phyloP scores from a whole-genome alignment of 2,329 filamentous ascomycete species.

The Fusarium sp. region DNA sequence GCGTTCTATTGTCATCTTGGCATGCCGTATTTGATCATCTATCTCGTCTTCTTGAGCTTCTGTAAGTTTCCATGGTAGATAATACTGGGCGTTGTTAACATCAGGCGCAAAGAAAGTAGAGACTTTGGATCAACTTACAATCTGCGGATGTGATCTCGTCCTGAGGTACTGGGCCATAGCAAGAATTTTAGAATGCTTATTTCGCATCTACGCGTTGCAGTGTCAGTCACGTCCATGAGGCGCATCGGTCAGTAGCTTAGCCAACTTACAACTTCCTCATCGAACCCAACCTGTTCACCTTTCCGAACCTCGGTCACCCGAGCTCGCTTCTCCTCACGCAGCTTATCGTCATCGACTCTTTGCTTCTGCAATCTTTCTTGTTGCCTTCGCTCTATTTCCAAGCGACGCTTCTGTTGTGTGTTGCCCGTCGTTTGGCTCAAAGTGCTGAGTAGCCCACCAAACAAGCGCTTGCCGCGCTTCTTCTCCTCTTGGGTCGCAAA shows the following conservation, averaged over 20 bases:
- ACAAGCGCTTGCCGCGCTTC: constrained; percentile 87
- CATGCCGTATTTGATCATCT: constrained; percentile 77
- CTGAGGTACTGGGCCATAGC: constrained; percentile 80
- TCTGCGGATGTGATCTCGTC: constrained; percentile 78
- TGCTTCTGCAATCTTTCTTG: constrained; percentile 82
- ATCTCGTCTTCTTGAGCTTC: constrained; percentile 79
- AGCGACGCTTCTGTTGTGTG: constrained; percentile 77
- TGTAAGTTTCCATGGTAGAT: constrained; percentile 85
- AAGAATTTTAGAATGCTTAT: constrained; percentile 80
- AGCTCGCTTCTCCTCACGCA: constrained; percentile 75
- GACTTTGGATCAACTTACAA: constrained; percentile 70
- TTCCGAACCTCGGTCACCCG: constrained; percentile 73
- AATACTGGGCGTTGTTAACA: constrained; percentile 73
- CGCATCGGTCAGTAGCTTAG: neutral
- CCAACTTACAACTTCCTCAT: constrained; percentile 79
- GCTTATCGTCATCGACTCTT: constrained; percentile 78
- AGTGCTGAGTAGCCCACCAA: constrained; percentile 84
- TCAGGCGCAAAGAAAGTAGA: constrained; percentile 2
- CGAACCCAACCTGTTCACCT: constrained; percentile 80
- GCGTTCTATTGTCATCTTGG: constrained; percentile 73
- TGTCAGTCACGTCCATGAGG: constrained; percentile 33
- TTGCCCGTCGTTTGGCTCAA: constrained; percentile 79
- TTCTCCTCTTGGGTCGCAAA: constrained; percentile 76
- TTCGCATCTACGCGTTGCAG: constrained; percentile 76
- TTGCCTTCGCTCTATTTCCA: constrained; percentile 87